Percentiles rank a stretch among this genome's conserved stretches.
phyloP scores from a whole-genome alignment of 257 asterid species.

The Solanum tarijense region DNA sequence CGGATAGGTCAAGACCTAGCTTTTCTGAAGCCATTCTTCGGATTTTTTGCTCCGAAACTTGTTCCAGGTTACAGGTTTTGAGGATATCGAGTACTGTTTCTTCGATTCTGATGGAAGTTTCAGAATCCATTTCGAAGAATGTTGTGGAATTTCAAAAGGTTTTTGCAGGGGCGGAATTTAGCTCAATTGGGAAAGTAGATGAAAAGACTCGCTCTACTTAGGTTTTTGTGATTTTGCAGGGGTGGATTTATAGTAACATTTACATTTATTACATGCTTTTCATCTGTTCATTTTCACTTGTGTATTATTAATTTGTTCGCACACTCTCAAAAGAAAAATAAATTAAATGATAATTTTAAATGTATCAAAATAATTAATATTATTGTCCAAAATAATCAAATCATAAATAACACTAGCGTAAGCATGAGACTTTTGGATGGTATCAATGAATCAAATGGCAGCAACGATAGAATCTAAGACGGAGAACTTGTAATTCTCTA shows the following conservation, averaged over 20 bases:
- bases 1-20: constrained; percentile 64
- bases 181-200: neutral
- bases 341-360: too few species aligned
- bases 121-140: constrained; percentile 35
- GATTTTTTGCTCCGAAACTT: constrained; percentile 69
- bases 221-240: neutral
- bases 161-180: neutral
- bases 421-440: neutral
- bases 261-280: neutral
- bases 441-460: neutral
- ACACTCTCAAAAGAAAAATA: too few species aligned
- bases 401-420: neutral
- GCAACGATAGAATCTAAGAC: accelerated
- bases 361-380: too few species aligned
- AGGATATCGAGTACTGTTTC: constrained; percentile 64
- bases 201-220: neutral
- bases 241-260: neutral
- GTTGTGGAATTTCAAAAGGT: neutral
- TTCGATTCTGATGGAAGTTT: constrained; percentile 39
- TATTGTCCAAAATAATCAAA: neutral
- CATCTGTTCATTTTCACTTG: neutral
- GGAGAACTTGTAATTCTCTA: neutral
- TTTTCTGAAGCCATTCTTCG: constrained; percentile 71
- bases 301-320: neutral
- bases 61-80: constrained; percentile 59